Percentiles rank a stretch among this genome's conserved stretches.
These are phyloP conservation scores for Xylariomycetidae sp. DNA, from an alignment of 2,329 filamentous ascomycete genomes.

Conservation along the genomic window DNA sequence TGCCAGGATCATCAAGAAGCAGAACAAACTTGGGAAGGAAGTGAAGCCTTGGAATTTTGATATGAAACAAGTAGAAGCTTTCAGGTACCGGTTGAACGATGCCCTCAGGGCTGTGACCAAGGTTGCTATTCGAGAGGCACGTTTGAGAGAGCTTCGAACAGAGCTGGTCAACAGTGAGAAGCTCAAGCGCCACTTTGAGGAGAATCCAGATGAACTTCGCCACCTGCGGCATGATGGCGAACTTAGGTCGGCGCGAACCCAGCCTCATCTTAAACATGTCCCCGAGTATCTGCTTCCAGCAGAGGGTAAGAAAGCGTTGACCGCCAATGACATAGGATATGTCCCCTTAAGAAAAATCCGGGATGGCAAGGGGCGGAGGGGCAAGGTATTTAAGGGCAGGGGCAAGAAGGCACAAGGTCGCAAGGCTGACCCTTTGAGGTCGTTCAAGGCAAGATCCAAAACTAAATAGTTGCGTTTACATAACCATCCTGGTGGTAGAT, in stretches of 20 bases:
- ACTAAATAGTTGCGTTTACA: no score
- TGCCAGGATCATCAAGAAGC: slow-evolving; percentile 72
- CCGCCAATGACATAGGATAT: slow-evolving; percentile 66
- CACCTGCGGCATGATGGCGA: slow-evolving; percentile 90
- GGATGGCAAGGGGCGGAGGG: slow-evolving; percentile 45
- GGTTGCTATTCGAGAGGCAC: slow-evolving; percentile 83
- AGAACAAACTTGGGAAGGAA: slow-evolving; percentile 72
- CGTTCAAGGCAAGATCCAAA: slow-evolving; percentile 66
- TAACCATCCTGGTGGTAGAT: no score
- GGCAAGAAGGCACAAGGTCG: slow-evolving; percentile 52
- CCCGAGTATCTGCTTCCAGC: slow-evolving; percentile 87
- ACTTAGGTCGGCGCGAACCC: slow-evolving; percentile 74
- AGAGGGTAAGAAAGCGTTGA: slow-evolving; percentile 66
- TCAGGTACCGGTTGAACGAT: slow-evolving; percentile 92
- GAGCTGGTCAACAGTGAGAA: slow-evolving; percentile 94
- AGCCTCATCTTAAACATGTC: slow-evolving; percentile 88
- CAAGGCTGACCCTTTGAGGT: slow-evolving; percentile 81
- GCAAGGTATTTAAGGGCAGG: slow-evolving; percentile 38
- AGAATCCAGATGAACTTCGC: slow-evolving; percentile 84
- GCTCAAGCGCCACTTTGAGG: slow-evolving; percentile 91
- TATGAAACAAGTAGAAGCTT: slow-evolving; percentile 88
- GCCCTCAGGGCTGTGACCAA: slow-evolving; percentile 85
- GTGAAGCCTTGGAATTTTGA: slow-evolving; percentile 92
- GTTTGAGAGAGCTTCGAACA: slow-evolving; percentile 79
- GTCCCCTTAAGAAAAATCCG: slow-evolving; percentile 59